Percentiles rank a stretch among this genome's conserved stretches.
phyloP scores from a whole-genome alignment of 495 filamentous ascomycete species.

The Podospora didyma region DNA sequence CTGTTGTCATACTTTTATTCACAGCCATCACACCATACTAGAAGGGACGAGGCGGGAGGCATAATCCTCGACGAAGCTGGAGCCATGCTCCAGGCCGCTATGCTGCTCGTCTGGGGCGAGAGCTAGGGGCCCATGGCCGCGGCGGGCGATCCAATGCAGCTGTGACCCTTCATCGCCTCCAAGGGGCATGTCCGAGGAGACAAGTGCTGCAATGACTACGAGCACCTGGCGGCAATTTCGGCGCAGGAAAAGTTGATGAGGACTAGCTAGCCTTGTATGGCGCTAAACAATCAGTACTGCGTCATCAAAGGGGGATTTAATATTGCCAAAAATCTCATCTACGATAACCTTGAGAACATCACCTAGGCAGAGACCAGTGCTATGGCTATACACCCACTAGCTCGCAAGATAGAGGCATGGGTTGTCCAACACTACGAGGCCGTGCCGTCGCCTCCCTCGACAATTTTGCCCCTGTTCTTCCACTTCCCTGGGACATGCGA shows the following conservation, averaged over 20 bases:
- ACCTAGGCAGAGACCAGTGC: not conserved
- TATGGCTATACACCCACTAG: not conserved
- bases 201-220: not conserved
- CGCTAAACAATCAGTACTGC: not conserved
- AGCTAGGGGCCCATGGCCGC: not conserved
- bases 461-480: not conserved
- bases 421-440: not conserved
- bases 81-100: not conserved
- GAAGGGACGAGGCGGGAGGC: not conserved
- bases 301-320: not conserved
- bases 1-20: too few relatives aligned
- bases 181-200: not conserved
- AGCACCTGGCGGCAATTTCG: not conserved
- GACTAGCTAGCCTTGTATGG: not conserved
- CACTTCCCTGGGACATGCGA: not conserved
- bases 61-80: not conserved
- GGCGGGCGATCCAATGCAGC: not conserved
- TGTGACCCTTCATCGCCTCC: not conserved
- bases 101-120: not conserved
- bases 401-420: not conserved
- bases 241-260: not conserved
- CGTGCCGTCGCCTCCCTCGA: not conserved
- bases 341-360: not conserved
- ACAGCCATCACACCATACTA: too few relatives aligned
- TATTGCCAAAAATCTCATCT: not conserved